Evolutionary conservation across 345 rosid genomes (phyloP), one percentile per base, ranked within the genome.

Genomic region (Bruguiera parviflora): DNA sequence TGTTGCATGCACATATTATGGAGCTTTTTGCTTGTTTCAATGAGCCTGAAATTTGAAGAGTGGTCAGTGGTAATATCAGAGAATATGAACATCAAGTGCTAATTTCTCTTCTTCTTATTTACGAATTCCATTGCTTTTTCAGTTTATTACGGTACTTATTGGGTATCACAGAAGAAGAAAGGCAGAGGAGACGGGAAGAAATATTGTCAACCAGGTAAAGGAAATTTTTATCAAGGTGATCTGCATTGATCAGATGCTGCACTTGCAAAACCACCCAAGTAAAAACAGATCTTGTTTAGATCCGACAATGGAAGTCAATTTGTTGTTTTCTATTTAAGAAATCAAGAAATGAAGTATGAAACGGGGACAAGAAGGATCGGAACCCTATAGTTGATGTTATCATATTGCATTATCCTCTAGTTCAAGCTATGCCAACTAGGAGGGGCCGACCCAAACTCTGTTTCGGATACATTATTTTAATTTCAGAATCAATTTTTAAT

Each of bases 91-190:
- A 64, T 7, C 3, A 29, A 31, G 2, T 9, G 24, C 7, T 6
- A 25, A 33, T 18, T 51, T 33, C 20, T 53, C 18, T 55, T 27
- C 43, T 63, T 21, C n/a, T 35, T 25, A 13, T 5, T 22, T 6
- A 10, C 16, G 0, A 32, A 6, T 39, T 46, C 28, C 1, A 21
- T 25, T 67, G 60, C 39, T 5, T 29, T 73, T 66, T 53, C 77
- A 73, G 77, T 53, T 60, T 73, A 53, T 43, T 73, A 29, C 67
- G 96, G 58, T 70, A 92, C 79, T 76, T 95, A 46, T 71, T 92
- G 81, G 97, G 97, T 21, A 70, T 88, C 57, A 87, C 96, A 0
- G 98, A 92, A 70, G 97, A 90, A 78, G 98, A 92, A 82, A 81
- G 98, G 78, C 84, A 85, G 68, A 81, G 24, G 85, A 56, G 88